These are phyloP conservation scores for Lipomyces lipofer DNA, from an alignment of 805 yeast genomes.

Conservation along the genomic window DNA sequence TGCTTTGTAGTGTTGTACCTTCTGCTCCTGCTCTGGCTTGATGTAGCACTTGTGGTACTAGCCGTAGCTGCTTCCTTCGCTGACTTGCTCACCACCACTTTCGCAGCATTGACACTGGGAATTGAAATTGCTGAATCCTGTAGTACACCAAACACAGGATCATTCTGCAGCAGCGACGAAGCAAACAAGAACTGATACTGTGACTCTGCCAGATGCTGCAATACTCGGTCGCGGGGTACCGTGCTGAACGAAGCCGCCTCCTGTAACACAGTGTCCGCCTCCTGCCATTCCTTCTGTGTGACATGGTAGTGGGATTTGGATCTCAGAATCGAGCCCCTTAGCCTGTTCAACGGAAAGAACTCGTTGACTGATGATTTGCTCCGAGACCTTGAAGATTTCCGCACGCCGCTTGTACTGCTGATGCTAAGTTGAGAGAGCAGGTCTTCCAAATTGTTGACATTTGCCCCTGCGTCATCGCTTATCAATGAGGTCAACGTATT, in stretches of 20 bases:
- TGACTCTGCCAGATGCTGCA: constrained; percentile 25
- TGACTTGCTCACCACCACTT: background rate
- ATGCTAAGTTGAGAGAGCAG: constrained; percentile 7
- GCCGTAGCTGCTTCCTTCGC: background rate
- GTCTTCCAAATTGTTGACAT: background rate
- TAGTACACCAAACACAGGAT: constrained; percentile 52
- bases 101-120: constrained; percentile 36
- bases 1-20: background rate
- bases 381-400: background rate
- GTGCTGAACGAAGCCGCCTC: background rate
- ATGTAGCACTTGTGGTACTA: background rate
- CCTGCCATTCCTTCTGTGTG: constrained; percentile 6
- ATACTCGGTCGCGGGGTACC: constrained; percentile 11
- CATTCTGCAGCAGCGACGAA: constrained; percentile 35
- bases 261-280: constrained; percentile 9
- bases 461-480: background rate
- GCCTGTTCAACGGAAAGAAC: constrained; percentile 1
- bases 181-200: constrained; percentile 29
- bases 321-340: constrained; percentile 3
- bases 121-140: constrained; percentile 53
- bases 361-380: background rate
- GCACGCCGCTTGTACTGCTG: background rate
- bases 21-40: constrained; percentile 4
- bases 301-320: background rate
- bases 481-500: background rate